A percentile compares a stretch with the other conserved stretches of the same genome.
Evolutionary conservation across 2,329 filamentous ascomycete genomes (phyloP).

Genomic region (Drechslera avenae): DNA sequence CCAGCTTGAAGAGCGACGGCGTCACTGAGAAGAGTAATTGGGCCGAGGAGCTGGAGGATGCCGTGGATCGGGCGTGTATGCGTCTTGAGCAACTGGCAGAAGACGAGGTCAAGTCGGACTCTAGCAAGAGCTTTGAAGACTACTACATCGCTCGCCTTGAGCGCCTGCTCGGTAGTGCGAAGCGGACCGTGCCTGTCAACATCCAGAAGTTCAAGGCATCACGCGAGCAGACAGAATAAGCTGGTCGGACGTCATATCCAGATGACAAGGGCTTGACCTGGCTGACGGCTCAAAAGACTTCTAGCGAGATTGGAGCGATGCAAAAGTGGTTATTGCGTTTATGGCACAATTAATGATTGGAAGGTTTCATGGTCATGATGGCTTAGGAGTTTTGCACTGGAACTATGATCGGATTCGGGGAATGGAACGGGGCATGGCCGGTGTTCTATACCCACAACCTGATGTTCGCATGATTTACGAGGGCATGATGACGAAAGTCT

Average conservation of each 20-base stretch:
- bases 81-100: constrained; percentile 42
- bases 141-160: constrained; percentile 35
- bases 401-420: background rate
- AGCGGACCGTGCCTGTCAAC: constrained; percentile 25
- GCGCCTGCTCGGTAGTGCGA: constrained; percentile 24
- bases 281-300: background rate
- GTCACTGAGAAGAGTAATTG: constrained; percentile 44
- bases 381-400: background rate
- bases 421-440: background rate
- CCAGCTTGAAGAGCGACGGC: constrained; percentile 29
- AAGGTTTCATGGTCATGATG: background rate
- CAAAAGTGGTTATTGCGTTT: background rate
- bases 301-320: background rate
- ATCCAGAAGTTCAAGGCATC: constrained; percentile 13
- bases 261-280: background rate
- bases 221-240: background rate
- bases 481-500: background rate
- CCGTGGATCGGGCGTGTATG: constrained; percentile 27
- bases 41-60: constrained; percentile 40
- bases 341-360: background rate
- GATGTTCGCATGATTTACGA: background rate
- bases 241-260: background rate
- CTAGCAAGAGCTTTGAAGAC: constrained; percentile 25
- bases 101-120: constrained; percentile 30
- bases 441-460: constrained; percentile 9